Evolutionary conservation across 2,329 filamentous ascomycete genomes (phyloP).

Genomic region (Pyrenochaeta sp.): DNA sequence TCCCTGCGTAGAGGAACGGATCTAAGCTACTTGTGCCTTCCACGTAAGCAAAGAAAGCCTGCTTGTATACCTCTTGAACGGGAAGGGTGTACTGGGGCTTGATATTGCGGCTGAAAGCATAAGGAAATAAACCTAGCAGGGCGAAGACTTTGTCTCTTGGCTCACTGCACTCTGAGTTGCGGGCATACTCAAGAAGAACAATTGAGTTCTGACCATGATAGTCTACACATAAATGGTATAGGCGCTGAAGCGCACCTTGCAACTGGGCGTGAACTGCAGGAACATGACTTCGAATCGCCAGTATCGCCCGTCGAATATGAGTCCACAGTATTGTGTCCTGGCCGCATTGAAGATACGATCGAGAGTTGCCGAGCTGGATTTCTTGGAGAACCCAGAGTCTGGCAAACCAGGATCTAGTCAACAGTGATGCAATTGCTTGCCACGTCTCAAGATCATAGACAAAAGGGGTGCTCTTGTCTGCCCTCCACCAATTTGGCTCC

Average conservation of each 20-base stretch:
- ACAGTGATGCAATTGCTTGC: background rate
- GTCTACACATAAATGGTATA: background rate
- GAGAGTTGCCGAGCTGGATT: background rate
- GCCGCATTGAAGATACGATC: slow-evolving; percentile 1
- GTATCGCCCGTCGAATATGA: background rate
- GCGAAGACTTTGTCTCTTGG: background rate
- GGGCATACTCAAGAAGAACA: background rate
- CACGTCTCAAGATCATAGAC: background rate
- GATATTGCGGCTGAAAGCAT: background rate
- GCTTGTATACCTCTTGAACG: background rate
- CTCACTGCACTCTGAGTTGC: background rate
- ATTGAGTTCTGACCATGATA: background rate
- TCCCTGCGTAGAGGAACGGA: background rate
- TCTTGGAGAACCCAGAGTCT: slow-evolving; percentile 9
- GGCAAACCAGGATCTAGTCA: slow-evolving; percentile 2
- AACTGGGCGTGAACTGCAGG: background rate
- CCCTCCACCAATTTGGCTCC: slow-evolving; percentile 1
- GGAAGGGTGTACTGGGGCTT: background rate
- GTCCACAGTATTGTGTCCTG: background rate
- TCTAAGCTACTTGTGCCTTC: slow-evolving; percentile 1
- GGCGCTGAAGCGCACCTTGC: background rate
- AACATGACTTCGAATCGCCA: background rate
- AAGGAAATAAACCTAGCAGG: slow-evolving; percentile 1
- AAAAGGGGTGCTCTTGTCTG: background rate
- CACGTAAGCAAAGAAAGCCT: background rate